Evolutionary conservation across 1,139 yeast species (phyloP).

Genomic region (Protomyces pachydermus): DNA sequence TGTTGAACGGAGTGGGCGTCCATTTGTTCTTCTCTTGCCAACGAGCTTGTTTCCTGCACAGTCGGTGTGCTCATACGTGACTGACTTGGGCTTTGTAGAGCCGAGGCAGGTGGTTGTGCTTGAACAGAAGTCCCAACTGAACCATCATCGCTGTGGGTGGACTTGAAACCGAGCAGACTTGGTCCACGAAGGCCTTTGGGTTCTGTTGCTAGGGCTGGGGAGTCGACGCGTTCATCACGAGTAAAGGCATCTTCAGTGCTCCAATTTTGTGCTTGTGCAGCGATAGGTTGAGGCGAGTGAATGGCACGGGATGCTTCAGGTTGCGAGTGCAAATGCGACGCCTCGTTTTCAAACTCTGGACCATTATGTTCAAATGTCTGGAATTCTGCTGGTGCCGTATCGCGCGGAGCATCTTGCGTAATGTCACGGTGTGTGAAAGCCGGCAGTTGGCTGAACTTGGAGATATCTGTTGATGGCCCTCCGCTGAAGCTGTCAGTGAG

Average conservation of each 20-base stretch:
- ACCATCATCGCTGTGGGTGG: conserved; percentile 15
- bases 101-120: conserved; percentile 20
- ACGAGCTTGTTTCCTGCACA: background rate
- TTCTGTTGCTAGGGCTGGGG: background rate
- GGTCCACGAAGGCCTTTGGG: background rate
- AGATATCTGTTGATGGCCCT: background rate
- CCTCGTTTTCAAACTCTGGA: background rate
- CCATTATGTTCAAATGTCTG: background rate
- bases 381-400: background rate
- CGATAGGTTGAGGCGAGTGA: conserved; percentile 7
- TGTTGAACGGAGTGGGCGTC: conserved; percentile 3
- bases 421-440: background rate
- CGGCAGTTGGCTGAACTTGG: background rate
- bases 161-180: background rate
- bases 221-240: conserved; percentile 6
- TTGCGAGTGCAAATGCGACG: background rate
- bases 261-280: conserved; percentile 19
- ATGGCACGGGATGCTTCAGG: background rate
- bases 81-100: background rate
- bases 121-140: conserved; percentile 13
- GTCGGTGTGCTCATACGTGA: conserved; percentile 9
- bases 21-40: background rate
- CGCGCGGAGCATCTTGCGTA: background rate
- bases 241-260: conserved; percentile 22
- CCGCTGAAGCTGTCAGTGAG: background rate